These are phyloP conservation scores for Guyanaporus albipodus DNA, from an alignment of 768 basidiomycete species.

Conservation along the genomic window DNA sequence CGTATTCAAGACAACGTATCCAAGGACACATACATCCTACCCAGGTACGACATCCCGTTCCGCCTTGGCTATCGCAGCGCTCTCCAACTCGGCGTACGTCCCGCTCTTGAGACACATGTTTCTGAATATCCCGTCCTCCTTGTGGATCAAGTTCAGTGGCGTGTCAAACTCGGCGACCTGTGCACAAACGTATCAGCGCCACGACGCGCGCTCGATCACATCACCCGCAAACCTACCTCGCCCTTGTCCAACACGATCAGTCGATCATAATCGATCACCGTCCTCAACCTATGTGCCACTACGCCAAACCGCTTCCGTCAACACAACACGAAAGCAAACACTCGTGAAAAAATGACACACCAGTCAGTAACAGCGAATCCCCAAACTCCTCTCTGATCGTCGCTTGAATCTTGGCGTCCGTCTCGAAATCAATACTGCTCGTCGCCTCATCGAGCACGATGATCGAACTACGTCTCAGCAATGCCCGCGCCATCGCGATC, in stretches of 20 bases:
- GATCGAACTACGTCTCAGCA: conserved; percentile 66
- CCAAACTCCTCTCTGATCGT: conserved; percentile 86
- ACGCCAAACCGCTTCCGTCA: conserved; percentile 3
- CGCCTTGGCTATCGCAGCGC: conserved; percentile 45
- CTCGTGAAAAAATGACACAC: conserved; percentile 35
- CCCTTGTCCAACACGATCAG: conserved; percentile 68
- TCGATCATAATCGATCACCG: conserved; percentile 78
- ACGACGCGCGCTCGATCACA: neutral
- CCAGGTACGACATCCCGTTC: too few species aligned
- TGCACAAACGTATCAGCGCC: neutral
- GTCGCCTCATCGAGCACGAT: conserved; percentile 83
- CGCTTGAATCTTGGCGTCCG: conserved; percentile 86
- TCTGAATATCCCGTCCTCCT: conserved; percentile 60
- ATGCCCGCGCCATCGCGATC: conserved; percentile 80
- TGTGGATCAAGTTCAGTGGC: conserved; percentile 61
- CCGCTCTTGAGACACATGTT: conserved; percentile 72
- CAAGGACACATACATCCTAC: too few species aligned
- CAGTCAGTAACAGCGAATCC: conserved; percentile 66
- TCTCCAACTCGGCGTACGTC: conserved; percentile 57
- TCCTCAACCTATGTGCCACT: conserved; percentile 70
- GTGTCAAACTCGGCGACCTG: conserved; percentile 66
- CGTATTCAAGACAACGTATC: too few species aligned
- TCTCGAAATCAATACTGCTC: conserved; percentile 82
- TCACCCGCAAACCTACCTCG: conserved; percentile 16
- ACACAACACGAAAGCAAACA: neutral